Base-by-base conservation (phyloP, 2,329 filamentous ascomycete species). In the Cylindrodendrum hubeiense region DNA sequence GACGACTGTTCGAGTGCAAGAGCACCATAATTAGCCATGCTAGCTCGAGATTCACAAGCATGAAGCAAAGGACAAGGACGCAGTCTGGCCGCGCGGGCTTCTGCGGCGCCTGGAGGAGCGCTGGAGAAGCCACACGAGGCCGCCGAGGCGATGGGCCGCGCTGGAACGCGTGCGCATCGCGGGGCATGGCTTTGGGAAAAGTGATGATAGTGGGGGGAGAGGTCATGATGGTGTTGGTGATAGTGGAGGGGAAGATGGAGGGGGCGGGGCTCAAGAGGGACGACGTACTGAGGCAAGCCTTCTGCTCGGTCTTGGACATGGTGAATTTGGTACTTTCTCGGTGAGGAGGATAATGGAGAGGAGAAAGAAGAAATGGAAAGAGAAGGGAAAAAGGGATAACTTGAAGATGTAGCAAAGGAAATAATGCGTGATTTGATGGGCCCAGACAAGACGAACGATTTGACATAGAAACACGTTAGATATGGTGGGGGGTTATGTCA, bases 1-100 rank as follows among this genome's bases (percentile, higher is more conserved):
- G 83, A 98, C 96, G 88, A 99, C 92, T 94, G 77, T 78, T 79
- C 54, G 79, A 80, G 71, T 82, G 82, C 72, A 86, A 77, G 54
- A 89, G 77, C 78, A 87, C 79, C 75, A 86, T 80, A 66, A 87
- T 88, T 86, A 89, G 86, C 86, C 85, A 89, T 64, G 81, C 83
- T 63, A 88, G 74, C 78, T 89, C 85, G 62, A 89, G 77, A 72
- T 88, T 88, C 63, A 88, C 73, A 68, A 89, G 80, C 67, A 86
- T 78, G 72, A 86, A 87, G 75, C 84, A 84, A 58, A 80, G 76
- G 56, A 82, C 79, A 56, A 88, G 80, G 60, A 86, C 72, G 66
- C 79, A 80, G 74, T 79, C 78, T 62, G 76, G 76, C 41, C 64
- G 67, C 49, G 49, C 62, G 24, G 51, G 5, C 59, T 62, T 60